Evolutionary conservation across 257 asterid species (phyloP).

Genomic region (Nicotiana otophora): DNA sequence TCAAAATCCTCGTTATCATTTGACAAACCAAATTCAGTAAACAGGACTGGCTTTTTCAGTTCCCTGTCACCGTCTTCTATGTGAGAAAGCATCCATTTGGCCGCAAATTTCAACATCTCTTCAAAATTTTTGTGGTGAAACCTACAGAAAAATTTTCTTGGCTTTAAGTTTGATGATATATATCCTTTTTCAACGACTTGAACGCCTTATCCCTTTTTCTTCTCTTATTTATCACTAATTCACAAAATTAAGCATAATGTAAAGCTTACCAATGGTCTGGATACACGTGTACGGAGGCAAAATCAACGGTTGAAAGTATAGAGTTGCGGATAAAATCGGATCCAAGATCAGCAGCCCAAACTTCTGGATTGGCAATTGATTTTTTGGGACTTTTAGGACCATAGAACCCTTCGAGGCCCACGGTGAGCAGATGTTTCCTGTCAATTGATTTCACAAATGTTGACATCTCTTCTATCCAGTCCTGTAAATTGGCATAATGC

Average conservation of each 20-base stretch:
- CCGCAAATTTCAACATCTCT: slow-evolving; percentile 56
- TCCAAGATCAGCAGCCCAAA: slow-evolving; percentile 93
- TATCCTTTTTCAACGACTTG: neutral
- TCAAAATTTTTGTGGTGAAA: slow-evolving; percentile 67
- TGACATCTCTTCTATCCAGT: slow-evolving; percentile 98
- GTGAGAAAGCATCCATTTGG: slow-evolving; percentile 93
- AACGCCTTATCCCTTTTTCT: neutral
- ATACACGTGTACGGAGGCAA: slow-evolving; percentile 90
- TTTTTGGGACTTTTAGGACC: slow-evolving; percentile 84
- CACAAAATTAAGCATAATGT: neutral
- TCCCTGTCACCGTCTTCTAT: slow-evolving; percentile 96
- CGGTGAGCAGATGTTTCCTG: slow-evolving; percentile 76
- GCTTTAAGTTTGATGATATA: neutral
- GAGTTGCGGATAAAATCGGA: slow-evolving; percentile 91
- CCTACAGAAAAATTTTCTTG: slow-evolving; percentile 29
- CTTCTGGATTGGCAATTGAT: slow-evolving; percentile 75
- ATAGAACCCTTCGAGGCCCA: slow-evolving; percentile 97
- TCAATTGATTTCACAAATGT: slow-evolving; percentile 74
- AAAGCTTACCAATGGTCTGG: slow-evolving; percentile 93
- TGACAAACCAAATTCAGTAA: slow-evolving; percentile 91
- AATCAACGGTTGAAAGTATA: slow-evolving; percentile 71
- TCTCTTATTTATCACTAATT: neutral
- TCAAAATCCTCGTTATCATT: slow-evolving; percentile 64
- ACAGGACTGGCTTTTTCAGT: slow-evolving; percentile 75
- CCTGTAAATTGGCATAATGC: slow-evolving; percentile 48